Evolutionary conservation across 441 rosid species (phyloP), one percentile per base, ranked within the genome.

Genomic region (Mallotus japonicus): DNA sequence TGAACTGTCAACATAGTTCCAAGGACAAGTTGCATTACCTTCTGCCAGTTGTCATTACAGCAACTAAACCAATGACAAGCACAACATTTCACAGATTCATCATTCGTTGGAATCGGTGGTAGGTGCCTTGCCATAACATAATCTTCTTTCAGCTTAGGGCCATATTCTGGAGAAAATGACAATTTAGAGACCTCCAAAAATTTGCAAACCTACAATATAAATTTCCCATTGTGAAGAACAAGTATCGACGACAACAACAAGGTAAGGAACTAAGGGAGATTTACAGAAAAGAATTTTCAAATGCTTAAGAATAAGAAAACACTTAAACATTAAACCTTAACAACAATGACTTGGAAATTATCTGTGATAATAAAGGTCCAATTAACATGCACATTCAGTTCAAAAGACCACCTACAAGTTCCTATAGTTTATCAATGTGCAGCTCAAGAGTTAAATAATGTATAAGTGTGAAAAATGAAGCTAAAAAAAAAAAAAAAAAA

Each of bases 1-100:
- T 22, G 32, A 28, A 28, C 32, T 28, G 32, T 28, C 37, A 28
- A 57, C 8, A 64, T 12, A 53, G 46, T 64, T n/a, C 22, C 65
- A 19, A 47, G 61, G 61, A 10, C 57, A 79, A 76, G 47, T 71
- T 67, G 69, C 77, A 78, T 82, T 87, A 96, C 99, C 98, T 92
- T 96, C 78, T 94, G 96, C 98, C 98, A 96, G 83, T 88, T 96
- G 85, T 93, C 92, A 81, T 92, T 92, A 81, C 99, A 96, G 84
- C 96, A 96, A 88, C 73, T 78, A 79, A 87, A 88, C 91, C 92
- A 91, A 76, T 78, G 64, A 75, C 98, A 91, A 42, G 87, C 82
- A 83, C 95, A 92, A 69, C 99, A 94, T 80, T 75, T 87, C 75
- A 72, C 79, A 37, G 92, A 84, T 78, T 88, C 93, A 71, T 88